These are phyloP conservation scores for Stephania japonica DNA, from an alignment of 164 flowering plant species.

Conservation along the genomic window DNA sequence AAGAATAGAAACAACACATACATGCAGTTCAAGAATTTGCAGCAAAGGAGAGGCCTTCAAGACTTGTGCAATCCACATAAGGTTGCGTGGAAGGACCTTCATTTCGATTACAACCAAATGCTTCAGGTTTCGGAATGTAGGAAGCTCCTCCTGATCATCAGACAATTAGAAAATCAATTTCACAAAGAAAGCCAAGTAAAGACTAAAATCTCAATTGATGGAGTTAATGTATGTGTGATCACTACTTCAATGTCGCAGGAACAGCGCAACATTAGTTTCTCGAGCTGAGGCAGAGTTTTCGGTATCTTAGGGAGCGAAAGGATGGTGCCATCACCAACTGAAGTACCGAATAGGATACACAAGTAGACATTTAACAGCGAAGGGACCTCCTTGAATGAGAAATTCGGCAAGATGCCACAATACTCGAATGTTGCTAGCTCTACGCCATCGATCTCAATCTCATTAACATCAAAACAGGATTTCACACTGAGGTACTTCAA, in stretches of 20 bases:
- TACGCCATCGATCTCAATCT: not conserved
- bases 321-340: not conserved
- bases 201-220: too few relatives aligned
- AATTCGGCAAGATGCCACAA: not conserved
- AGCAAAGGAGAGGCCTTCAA: slow-evolving; percentile 8
- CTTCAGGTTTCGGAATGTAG: slow-evolving; percentile 5
- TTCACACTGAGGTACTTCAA: not conserved
- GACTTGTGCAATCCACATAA: not conserved
- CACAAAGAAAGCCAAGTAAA: not conserved
- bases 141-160: not conserved
- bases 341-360: not conserved
- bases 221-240: too few relatives aligned
- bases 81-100: not conserved
- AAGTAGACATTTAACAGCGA: not conserved
- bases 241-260: not conserved
- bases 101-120: not conserved
- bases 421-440: not conserved
- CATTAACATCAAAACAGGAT: not conserved
- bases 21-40: not conserved
- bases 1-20: not conserved
- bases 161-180: not conserved
- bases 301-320: not conserved
- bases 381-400: slow-evolving; percentile 5
- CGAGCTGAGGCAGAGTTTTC: not conserved
- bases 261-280: not conserved